A percentile compares a stretch with the other conserved stretches of the same genome.
These are phyloP conservation scores for Aspergillus oerlinghausenensis DNA, from an alignment of 2,329 filamentous ascomycete genomes.

Conservation along the genomic window DNA sequence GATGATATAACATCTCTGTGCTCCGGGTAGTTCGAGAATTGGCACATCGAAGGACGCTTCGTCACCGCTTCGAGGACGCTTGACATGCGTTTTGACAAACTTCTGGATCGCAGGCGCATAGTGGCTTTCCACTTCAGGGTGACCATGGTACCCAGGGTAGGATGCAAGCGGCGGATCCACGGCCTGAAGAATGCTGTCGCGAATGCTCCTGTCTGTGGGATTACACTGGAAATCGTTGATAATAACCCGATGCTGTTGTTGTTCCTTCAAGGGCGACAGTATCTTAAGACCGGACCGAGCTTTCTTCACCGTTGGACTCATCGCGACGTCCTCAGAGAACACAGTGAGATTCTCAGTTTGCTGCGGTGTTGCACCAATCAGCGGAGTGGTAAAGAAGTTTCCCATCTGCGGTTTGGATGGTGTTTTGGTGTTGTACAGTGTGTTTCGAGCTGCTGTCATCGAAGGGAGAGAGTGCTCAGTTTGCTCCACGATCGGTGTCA, in stretches of 20 bases:
- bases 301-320: constrained; percentile 38
- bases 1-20: constrained; percentile 66
- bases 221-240: constrained; percentile 84
- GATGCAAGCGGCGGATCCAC: constrained; percentile 68
- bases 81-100: constrained; percentile 65
- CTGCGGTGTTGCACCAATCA: constrained; percentile 60
- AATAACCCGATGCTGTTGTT: constrained; percentile 53
- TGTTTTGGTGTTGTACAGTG: constrained; percentile 65
- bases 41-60: constrained; percentile 61
- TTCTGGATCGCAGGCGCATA: constrained; percentile 73
- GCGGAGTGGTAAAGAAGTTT: constrained; percentile 64
- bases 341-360: constrained; percentile 39
- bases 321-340: constrained; percentile 30
- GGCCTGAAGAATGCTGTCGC: constrained; percentile 68
- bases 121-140: constrained; percentile 59
- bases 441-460: constrained; percentile 53
- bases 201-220: constrained; percentile 73
- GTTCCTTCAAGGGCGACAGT: constrained; percentile 14
- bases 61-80: constrained; percentile 44
- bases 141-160: constrained; percentile 77
- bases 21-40: constrained; percentile 63
- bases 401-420: constrained; percentile 59
- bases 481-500: constrained; percentile 96
- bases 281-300: constrained; percentile 21
- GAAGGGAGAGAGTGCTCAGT: constrained; percentile 80